Conservation (phyloP, 116 monocot species). For the Cymodocea nodosa region DNA sequence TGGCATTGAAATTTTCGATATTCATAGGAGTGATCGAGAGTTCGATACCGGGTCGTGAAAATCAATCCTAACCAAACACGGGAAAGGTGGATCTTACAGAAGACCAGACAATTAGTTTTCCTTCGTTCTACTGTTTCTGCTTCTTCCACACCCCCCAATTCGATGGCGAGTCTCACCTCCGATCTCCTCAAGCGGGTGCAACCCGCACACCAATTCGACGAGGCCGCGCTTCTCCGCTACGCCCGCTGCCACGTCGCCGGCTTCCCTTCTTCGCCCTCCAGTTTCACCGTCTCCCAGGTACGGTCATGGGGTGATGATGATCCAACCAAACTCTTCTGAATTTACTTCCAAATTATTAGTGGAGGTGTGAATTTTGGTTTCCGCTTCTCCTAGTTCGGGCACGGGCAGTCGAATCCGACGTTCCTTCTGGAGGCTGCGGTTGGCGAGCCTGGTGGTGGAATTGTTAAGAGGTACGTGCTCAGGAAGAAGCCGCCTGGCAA, state of each 20-base stretch:
- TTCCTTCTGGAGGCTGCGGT: constrained; percentile 52
- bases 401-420: constrained; percentile 97
- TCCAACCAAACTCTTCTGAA: not conserved
- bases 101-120: no score
- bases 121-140: no score
- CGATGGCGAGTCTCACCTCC: not conserved
- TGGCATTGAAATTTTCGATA: no score
- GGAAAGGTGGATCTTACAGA: no score
- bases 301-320: not conserved
- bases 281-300: constrained; percentile 20
- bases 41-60: no score
- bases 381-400: constrained; percentile 53
- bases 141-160: no score
- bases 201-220: constrained; percentile 20
- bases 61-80: no score
- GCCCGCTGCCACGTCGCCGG: constrained; percentile 21
- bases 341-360: not conserved
- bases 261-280: constrained; percentile 16
- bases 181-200: constrained; percentile 20
- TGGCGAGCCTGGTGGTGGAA: constrained; percentile 9
- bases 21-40: no score
- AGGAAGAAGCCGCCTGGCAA: constrained; percentile 88
- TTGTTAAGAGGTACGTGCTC: constrained; percentile 59
- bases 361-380: not conserved
- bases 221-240: constrained; percentile 23